A percentile compares a stretch with the other conserved stretches of the same genome.
These are phyloP conservation scores for Heimioporus sp. DNA, from an alignment of 768 basidiomycete genomes.

Conservation along the genomic window DNA sequence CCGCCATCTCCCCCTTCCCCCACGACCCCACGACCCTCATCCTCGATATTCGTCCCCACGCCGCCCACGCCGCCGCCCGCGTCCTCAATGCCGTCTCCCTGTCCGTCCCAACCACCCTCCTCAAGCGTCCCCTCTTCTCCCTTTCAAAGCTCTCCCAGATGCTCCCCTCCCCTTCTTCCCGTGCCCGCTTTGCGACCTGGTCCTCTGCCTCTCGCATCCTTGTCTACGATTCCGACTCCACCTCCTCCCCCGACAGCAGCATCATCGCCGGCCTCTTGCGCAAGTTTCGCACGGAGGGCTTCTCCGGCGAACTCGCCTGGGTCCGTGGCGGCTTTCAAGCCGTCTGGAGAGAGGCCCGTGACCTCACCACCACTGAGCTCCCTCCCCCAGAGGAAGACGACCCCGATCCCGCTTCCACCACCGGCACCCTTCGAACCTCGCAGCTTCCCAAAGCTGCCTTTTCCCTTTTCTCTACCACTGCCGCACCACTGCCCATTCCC, in stretches of 20 bases:
- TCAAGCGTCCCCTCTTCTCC: slow-evolving; percentile 87
- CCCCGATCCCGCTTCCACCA: slow-evolving; percentile 32
- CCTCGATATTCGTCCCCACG: slow-evolving; percentile 87
- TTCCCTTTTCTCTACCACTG: slow-evolving; percentile 45
- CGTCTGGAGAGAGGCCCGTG: slow-evolving; percentile 52
- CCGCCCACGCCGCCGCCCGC: slow-evolving; percentile 64
- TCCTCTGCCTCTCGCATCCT: slow-evolving; percentile 59
- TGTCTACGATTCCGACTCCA: slow-evolving; percentile 84
- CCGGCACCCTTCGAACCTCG: slow-evolving; percentile 47
- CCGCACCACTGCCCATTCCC: slow-evolving; percentile 12
- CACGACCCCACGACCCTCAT: slow-evolving; percentile 50
- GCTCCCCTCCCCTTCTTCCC: slow-evolving; percentile 63
- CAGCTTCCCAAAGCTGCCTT: slow-evolving; percentile 67
- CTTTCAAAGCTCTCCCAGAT: slow-evolving; percentile 74
- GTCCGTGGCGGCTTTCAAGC: slow-evolving; percentile 81
- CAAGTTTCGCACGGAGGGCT: slow-evolving; percentile 68
- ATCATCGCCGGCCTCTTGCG: slow-evolving; percentile 72
- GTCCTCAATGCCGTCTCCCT: slow-evolving; percentile 74
- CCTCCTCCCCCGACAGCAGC: slow-evolving; percentile 53
- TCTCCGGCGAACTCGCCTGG: slow-evolving; percentile 66
- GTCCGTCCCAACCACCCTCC: slow-evolving; percentile 90
- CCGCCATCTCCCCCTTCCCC: slow-evolving; percentile 31
- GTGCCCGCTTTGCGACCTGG: slow-evolving; percentile 62
- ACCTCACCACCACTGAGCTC: slow-evolving; percentile 51
- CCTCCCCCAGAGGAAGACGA: slow-evolving; percentile 51